Evolutionary conservation across 176 grass and related monocot species (phyloP).

Genomic region (Oropetium thomaeum): DNA sequence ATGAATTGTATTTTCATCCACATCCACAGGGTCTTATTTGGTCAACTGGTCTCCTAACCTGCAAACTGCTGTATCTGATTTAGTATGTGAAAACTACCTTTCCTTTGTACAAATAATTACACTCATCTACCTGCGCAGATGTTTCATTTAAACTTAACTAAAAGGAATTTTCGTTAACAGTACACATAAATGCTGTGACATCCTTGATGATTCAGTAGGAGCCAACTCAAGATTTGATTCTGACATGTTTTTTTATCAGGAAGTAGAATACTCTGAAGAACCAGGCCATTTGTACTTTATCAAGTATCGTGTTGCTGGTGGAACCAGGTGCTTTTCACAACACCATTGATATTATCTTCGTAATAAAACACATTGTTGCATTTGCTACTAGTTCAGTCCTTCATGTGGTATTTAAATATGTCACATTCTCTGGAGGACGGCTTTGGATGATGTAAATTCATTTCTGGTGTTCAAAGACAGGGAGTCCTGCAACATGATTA

Average conservation of each 20-base stretch:
- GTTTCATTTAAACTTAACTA: background rate
- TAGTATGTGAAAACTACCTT: constrained; percentile 53
- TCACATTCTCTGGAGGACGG: background rate
- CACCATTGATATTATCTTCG: background rate
- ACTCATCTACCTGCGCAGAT: constrained; percentile 5
- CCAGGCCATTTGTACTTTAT: constrained; percentile 86
- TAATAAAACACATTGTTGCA: background rate
- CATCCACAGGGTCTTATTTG: constrained; percentile 87
- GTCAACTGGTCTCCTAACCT: constrained; percentile 97
- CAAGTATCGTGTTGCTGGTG: constrained; percentile 91
- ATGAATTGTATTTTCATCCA: constrained; percentile 24
- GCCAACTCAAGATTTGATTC: constrained; percentile 25
- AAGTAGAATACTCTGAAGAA: constrained; percentile 99
- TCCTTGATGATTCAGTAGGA: constrained; percentile 21
- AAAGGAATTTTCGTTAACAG: constrained; percentile 14
- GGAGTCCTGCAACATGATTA: constrained; percentile 10
- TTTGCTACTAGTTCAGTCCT: background rate
- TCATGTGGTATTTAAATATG: constrained; percentile 7
- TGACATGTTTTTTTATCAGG: constrained; percentile 51
- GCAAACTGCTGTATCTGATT: constrained; percentile 94
- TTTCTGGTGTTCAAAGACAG: background rate
- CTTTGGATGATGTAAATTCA: constrained; percentile 3
- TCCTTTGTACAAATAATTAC: constrained; percentile 8
- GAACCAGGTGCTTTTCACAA: constrained; percentile 56
- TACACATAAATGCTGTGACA: constrained; percentile 15